phyloP scores from a whole-genome alignment of 331 rosid genomes.

The Pyracantha coccinea region DNA sequence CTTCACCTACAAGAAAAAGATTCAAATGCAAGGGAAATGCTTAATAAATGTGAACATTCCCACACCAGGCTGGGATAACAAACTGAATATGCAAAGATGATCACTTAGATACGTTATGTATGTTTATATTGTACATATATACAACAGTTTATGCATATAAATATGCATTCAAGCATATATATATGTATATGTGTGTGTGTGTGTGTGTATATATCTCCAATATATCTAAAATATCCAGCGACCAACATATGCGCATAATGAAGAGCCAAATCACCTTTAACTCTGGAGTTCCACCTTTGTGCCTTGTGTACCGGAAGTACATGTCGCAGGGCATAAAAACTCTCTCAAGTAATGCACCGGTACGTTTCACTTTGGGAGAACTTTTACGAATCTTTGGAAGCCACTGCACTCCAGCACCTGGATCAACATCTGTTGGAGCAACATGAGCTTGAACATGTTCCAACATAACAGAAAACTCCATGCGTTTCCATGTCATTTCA shows the following conservation, averaged over 20 bases:
- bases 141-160: background rate
- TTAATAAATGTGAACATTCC: background rate
- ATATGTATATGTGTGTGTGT: no score
- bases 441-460: conserved; percentile 99
- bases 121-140: background rate
- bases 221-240: no score
- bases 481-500: conserved; percentile 93
- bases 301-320: conserved; percentile 94
- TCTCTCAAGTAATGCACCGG: conserved; percentile 99
- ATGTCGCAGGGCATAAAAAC: conserved; percentile 99
- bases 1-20: conserved; percentile 68
- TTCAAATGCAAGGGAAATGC: background rate
- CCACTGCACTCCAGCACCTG: conserved; percentile 99
- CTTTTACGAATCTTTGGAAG: conserved; percentile 87
- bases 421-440: conserved; percentile 99
- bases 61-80: background rate
- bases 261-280: conserved; percentile 47
- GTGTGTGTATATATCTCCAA: no score
- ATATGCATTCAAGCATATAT: background rate
- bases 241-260: background rate
- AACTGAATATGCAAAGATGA: background rate
- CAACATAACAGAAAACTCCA: conserved; percentile 91
- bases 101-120: background rate
- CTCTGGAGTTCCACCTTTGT: conserved; percentile 98
- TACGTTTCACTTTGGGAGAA: conserved; percentile 96